Evolutionary conservation across 805 yeast species (phyloP), one percentile per base, ranked within the genome.

Genomic region (Lipomyces kockii): DNA sequence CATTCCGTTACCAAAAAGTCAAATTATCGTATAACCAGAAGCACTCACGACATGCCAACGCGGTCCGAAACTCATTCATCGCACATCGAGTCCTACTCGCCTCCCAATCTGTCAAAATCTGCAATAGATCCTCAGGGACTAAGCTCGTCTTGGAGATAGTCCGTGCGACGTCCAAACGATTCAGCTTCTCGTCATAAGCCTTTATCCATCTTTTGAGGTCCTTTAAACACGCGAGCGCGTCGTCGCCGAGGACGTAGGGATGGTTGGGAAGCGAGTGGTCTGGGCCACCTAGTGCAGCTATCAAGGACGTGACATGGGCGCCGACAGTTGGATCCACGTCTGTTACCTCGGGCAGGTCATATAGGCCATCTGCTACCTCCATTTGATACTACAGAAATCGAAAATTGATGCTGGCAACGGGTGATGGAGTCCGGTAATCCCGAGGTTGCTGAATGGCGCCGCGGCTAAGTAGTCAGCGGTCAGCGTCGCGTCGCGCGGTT

Each of bases 141-240:
- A 95, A 81, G 0, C 89, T 89, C 14, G 90, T 86, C 63, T 90
- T 94, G 4, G 92, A 90, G 70, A 96, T 89, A 0, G 97, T 97
- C 61, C 90, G 83, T 0, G 97, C 97, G 4, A 94, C 97, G 68
- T 89, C 92, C 83, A 87, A 88, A 17, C 88, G 82, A 62, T 85
- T 83, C 62, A 86, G 83, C 55, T 83, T 83, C 65, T 91, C 95
- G 77, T 94, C 98, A 58, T 91, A 93, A 0, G 89, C 82, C 71
- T 86, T 87, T 63, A 95, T 84, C 97, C 98, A 94, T 72, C 90
- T 83, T 76, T 91, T 92, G 69, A 95, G 78, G 78, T 95, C 99
- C 72, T 90, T 89, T 39, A 95, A 79, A 78, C 98, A 92, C 0
- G 92, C 92, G 37, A 84, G 72, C 37, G 97, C 96, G 74, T 94